Conservation (phyloP, 2,329 filamentous ascomycete species). For the Trichothecium roseum region DNA sequence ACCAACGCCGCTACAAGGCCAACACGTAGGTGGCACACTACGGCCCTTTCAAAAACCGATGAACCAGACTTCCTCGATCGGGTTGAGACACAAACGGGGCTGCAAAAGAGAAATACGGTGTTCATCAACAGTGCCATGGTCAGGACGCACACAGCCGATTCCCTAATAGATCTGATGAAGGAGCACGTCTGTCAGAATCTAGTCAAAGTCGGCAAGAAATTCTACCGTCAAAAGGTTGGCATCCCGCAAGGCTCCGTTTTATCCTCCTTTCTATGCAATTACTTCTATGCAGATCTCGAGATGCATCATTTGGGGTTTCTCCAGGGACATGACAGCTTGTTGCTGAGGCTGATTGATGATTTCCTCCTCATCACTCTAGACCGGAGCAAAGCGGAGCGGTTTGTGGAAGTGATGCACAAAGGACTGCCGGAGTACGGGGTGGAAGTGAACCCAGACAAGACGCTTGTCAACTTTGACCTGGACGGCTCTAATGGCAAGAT, state of each 20-base stretch:
- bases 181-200: conserved; percentile 80
- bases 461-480: conserved; percentile 72
- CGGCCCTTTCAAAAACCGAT: conserved; percentile 34
- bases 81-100: conserved; percentile 27
- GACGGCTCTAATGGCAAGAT: conserved; percentile 22
- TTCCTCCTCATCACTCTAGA: conserved; percentile 80
- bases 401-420: conserved; percentile 69
- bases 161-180: conserved; percentile 58
- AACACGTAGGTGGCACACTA: conserved; percentile 40
- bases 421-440: conserved; percentile 77
- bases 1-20: conserved; percentile 21
- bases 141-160: conserved; percentile 42
- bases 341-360: conserved; percentile 83
- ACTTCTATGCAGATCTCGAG: conserved; percentile 91
- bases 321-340: conserved; percentile 41
- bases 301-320: conserved; percentile 58
- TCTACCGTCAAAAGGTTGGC: conserved; percentile 76
- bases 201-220: conserved; percentile 79
- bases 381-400: conserved; percentile 53
- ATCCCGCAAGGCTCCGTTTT: conserved; percentile 91
- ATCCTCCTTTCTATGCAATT: conserved; percentile 81
- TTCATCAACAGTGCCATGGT: conserved; percentile 63
- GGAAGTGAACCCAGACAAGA: conserved; percentile 65
- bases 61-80: conserved; percentile 30
- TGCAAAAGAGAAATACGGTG: conserved; percentile 53